Evolutionary conservation across 2,329 filamentous ascomycete genomes (phyloP).

Genomic region (Pestalotiopsis sp.): DNA sequence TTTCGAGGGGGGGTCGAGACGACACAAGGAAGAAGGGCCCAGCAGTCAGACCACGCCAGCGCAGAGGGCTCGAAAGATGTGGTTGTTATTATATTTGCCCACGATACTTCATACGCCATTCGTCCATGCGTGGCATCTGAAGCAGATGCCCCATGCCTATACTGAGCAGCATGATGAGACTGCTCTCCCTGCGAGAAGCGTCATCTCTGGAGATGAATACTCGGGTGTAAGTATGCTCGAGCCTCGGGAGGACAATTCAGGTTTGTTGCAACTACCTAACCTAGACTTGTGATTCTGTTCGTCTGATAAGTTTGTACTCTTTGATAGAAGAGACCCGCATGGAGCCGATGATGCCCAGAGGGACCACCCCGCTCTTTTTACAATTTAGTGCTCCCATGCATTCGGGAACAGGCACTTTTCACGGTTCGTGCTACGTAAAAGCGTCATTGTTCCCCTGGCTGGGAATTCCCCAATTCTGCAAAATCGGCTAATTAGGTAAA

Average conservation of each 20-base stretch:
- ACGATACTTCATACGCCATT: background rate
- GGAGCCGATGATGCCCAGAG: background rate
- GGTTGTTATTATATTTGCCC: background rate
- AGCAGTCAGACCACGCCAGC: background rate
- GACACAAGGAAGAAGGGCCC: too few relatives aligned
- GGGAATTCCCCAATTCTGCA: background rate
- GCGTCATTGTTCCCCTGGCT: background rate
- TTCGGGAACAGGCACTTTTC: background rate
- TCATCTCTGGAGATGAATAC: too few relatives aligned
- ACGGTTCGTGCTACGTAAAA: background rate
- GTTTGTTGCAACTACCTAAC: too few relatives aligned
- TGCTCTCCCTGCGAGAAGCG: too few relatives aligned
- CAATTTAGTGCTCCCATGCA: background rate
- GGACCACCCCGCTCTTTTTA: background rate
- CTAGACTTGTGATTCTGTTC: too few relatives aligned
- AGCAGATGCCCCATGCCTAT: too few relatives aligned
- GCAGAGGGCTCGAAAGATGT: background rate
- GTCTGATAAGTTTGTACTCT: too few relatives aligned
- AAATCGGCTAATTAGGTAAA: background rate
- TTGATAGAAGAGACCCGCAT: conserved; percentile 17
- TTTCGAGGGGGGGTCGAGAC: background rate
- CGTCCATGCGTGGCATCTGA: too few relatives aligned
- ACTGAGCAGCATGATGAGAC: too few relatives aligned
- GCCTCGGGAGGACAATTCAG: too few relatives aligned
- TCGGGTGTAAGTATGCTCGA: too few relatives aligned